Evolutionary conservation across 805 yeast genomes (phyloP).

Genomic region (Candida takata): DNA sequence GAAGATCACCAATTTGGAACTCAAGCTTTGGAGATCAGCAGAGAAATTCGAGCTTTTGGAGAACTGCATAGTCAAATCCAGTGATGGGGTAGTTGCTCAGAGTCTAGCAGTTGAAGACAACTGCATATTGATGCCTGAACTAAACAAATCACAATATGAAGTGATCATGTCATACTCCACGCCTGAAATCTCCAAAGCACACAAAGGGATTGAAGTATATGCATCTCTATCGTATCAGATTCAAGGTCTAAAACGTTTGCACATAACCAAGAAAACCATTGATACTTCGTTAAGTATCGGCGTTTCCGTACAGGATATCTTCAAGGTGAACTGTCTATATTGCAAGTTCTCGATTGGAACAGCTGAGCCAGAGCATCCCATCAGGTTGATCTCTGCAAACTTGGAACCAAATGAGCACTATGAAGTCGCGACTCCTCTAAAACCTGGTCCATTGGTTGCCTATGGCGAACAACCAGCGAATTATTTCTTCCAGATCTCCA

Average conservation of each 20-base stretch:
- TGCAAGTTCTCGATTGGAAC: conserved; percentile 68
- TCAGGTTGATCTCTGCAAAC: conserved; percentile 41
- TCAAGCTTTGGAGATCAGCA: conserved; percentile 9
- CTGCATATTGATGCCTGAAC: neutral
- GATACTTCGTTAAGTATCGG: conserved; percentile 55
- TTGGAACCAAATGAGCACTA: conserved; percentile 30
- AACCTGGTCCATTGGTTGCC: conserved; percentile 36
- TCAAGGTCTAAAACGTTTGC: conserved; percentile 8
- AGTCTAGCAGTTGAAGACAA: conserved; percentile 1
- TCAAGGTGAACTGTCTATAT: conserved; percentile 46
- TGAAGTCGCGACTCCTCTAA: conserved; percentile 26
- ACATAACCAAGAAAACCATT: conserved; percentile 24
- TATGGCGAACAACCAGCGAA: conserved; percentile 67
- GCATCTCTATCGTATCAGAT: conserved; percentile 10
- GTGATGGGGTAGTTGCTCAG: neutral
- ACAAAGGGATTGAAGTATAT: conserved; percentile 8
- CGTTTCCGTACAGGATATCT: conserved; percentile 77
- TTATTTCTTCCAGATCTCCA: conserved; percentile 47
- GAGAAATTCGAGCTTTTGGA: conserved; percentile 1
- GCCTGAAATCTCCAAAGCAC: conserved; percentile 14
- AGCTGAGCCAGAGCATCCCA: conserved; percentile 42
- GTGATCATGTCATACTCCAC: conserved; percentile 28
- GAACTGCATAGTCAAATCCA: conserved; percentile 3
- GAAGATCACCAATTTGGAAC: conserved; percentile 3
- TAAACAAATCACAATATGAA: conserved; percentile 15